These are phyloP conservation scores for Neckera pumila DNA, from an alignment of 225 moss, liverwort and hornwort genomes.

Conservation along the genomic window DNA sequence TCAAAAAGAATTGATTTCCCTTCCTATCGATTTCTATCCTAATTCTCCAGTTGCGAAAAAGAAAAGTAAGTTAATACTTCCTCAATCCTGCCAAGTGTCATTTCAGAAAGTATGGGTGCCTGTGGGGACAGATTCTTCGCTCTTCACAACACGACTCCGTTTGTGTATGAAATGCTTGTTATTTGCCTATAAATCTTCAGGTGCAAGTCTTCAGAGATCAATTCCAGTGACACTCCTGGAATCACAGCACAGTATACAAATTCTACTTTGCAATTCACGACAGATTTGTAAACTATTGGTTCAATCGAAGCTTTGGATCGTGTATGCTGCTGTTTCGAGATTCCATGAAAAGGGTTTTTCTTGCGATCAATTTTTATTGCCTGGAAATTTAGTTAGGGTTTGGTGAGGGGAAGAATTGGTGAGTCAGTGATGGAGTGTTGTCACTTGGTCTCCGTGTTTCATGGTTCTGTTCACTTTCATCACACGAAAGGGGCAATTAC, in stretches of 20 bases:
- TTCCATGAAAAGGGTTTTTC: background rate
- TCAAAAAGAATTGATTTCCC: background rate
- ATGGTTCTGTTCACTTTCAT: background rate
- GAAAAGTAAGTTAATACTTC: background rate
- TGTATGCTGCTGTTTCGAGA: background rate
- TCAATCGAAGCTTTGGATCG: background rate
- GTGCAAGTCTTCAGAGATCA: background rate
- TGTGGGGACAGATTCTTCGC: too few relatives aligned
- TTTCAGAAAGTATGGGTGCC: background rate
- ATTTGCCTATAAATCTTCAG: background rate
- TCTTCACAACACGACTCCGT: background rate
- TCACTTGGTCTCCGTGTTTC: background rate
- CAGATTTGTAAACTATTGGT: background rate
- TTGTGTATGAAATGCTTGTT: background rate
- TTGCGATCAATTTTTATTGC: background rate
- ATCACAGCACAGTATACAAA: background rate
- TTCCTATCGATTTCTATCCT: background rate
- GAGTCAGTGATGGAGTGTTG: constrained; percentile 15
- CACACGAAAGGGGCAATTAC: background rate
- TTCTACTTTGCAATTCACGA: background rate
- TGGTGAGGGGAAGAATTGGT: background rate
- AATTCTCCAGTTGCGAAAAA: background rate
- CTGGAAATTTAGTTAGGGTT: background rate
- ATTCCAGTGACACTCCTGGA: background rate
- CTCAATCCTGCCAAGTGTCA: background rate